Evolutionary conservation across 495 filamentous ascomycete species (phyloP).

Genomic region (Lichina pygmaea): DNA sequence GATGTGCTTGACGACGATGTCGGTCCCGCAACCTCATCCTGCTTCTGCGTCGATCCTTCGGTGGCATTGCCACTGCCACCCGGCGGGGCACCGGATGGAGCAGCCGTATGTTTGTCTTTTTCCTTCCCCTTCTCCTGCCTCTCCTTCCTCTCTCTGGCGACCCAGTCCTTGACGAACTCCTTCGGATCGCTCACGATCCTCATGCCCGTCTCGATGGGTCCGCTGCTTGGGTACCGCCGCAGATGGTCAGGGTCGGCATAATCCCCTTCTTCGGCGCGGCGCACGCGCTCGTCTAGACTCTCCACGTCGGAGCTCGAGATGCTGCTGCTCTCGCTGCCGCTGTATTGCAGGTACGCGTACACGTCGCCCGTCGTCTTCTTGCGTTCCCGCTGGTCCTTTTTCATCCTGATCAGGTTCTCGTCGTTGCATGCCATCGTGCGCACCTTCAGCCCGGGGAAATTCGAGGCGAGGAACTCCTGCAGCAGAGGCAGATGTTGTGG

Average conservation of each 20-base stretch:
- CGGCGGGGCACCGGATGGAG: too few relatives aligned
- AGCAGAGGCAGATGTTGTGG: constrained; percentile 42
- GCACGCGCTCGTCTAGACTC: neutral
- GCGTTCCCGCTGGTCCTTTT: constrained; percentile 30
- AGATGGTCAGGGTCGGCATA: neutral
- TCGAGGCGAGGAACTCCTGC: constrained; percentile 33
- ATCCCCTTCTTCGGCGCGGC: neutral
- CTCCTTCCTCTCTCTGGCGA: neutral
- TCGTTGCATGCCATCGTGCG: constrained; percentile 46
- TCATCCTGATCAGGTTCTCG: constrained; percentile 30
- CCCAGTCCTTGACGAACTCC: neutral
- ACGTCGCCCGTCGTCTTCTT: constrained; percentile 34
- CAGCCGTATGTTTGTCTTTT: too few relatives aligned
- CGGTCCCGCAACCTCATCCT: too few relatives aligned
- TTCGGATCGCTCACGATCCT: neutral
- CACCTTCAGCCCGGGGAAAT: constrained; percentile 50
- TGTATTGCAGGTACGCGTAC: constrained; percentile 39
- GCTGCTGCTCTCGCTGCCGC: constrained; percentile 13
- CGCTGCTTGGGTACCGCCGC: neutral
- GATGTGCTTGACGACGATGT: too few relatives aligned
- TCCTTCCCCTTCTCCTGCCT: too few relatives aligned
- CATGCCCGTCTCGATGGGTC: neutral
- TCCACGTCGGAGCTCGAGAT: constrained; percentile 3
- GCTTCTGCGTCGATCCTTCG: too few relatives aligned
- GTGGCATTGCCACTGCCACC: too few relatives aligned